A percentile compares a stretch with the other conserved stretches of the same genome.
These are phyloP conservation scores for Moniliella sp. DNA, from an alignment of 1,284 basidiomycete species.

Conservation along the genomic window DNA sequence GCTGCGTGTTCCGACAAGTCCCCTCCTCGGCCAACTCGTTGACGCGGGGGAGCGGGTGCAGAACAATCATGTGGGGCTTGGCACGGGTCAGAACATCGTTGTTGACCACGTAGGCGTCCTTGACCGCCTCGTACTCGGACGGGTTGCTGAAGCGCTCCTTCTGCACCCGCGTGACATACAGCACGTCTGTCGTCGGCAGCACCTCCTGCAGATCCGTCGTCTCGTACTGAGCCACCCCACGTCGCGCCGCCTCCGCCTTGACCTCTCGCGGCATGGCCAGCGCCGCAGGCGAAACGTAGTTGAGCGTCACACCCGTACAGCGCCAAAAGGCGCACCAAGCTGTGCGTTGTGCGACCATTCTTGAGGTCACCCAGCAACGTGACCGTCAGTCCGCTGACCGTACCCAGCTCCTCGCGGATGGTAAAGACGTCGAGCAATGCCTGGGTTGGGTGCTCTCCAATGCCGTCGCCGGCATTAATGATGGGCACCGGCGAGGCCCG, in stretches of 20 bases:
- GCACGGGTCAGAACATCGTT: constrained; percentile 73
- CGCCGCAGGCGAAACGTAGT: constrained; percentile 80
- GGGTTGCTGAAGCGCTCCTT: constrained; percentile 72
- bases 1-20: constrained; percentile 90
- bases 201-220: constrained; percentile 73
- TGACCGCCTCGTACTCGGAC: constrained; percentile 69
- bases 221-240: constrained; percentile 47
- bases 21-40: constrained; percentile 96
- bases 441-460: constrained; percentile 92
- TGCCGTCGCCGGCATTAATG: constrained; percentile 87
- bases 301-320: constrained; percentile 66
- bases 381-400: constrained; percentile 84
- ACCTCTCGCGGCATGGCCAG: constrained; percentile 76
- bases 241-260: constrained; percentile 44
- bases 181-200: constrained; percentile 73
- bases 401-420: constrained; percentile 90
- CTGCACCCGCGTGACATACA: constrained; percentile 89
- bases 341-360: constrained; percentile 93
- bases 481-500: constrained; percentile 87
- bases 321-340: constrained; percentile 71
- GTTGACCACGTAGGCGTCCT: constrained; percentile 78
- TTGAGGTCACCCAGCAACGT: constrained; percentile 83
- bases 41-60: constrained; percentile 85
- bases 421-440: constrained; percentile 65
- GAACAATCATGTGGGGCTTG: constrained; percentile 88